A percentile compares a stretch with the other conserved stretches of the same genome.
Evolutionary conservation across 805 yeast species (phyloP).

Genomic region (Ogataea allantospora): DNA sequence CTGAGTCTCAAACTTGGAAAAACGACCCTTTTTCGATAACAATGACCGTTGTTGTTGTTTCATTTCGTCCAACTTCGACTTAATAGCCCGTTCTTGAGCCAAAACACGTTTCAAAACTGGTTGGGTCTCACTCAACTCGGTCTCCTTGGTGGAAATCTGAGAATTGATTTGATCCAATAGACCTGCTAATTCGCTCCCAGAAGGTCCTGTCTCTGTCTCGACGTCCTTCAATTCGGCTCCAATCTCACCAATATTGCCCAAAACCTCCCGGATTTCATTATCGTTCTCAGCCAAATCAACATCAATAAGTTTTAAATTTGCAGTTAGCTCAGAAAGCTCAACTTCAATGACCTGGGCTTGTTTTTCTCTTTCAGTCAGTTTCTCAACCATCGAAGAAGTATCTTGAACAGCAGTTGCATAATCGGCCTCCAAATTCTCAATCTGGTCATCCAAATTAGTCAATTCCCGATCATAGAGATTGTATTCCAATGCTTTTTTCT

Average conservation of each 20-base stretch:
- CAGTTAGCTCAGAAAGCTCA: slow-evolving; percentile 45
- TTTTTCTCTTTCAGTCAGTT: slow-evolving; percentile 61
- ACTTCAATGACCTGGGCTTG: slow-evolving; percentile 44
- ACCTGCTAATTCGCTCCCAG: slow-evolving; percentile 25
- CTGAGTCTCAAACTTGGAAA: slow-evolving; percentile 52
- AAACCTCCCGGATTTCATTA: slow-evolving; percentile 46
- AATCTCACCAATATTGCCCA: slow-evolving; percentile 48
- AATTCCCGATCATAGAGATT: slow-evolving; percentile 77
- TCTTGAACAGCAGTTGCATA: slow-evolving; percentile 50
- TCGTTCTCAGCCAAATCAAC: slow-evolving; percentile 59
- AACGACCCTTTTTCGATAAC: slow-evolving; percentile 70
- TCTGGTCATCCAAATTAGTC: slow-evolving; percentile 53
- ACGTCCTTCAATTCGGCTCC: slow-evolving; percentile 46
- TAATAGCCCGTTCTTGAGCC: slow-evolving; percentile 41
- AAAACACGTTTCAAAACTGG: slow-evolving; percentile 44
- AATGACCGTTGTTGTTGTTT: slow-evolving; percentile 56
- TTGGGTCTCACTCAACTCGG: slow-evolving; percentile 34
- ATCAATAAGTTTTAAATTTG: slow-evolving; percentile 46
- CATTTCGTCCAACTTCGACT: slow-evolving; percentile 38
- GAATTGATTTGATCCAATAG: slow-evolving; percentile 20
- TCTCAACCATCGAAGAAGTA: slow-evolving; percentile 53
- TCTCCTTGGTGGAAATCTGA: slow-evolving; percentile 38
- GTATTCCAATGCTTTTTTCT: slow-evolving; percentile 70
- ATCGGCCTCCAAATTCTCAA: slow-evolving; percentile 59
- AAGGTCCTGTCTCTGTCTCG: slow-evolving; percentile 34